Conservation (phyloP, 345 rosid species). For the Gossypium herbaceum region DNA sequence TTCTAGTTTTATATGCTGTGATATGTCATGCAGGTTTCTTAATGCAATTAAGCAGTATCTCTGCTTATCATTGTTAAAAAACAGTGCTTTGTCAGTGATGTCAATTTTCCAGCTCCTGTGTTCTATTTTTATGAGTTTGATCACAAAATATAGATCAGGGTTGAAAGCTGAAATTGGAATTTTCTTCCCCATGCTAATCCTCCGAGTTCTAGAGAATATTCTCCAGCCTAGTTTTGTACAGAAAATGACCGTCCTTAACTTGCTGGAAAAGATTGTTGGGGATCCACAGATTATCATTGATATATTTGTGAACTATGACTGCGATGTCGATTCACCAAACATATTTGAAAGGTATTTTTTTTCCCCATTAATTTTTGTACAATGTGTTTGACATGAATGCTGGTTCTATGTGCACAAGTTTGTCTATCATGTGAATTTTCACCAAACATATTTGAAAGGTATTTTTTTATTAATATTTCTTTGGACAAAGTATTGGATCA, state of each 20-base stretch:
- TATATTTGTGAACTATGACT: slow-evolving; percentile 90
- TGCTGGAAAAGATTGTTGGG: slow-evolving; percentile 73
- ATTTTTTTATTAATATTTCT: slow-evolving; percentile 9
- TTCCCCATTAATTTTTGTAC: background rate
- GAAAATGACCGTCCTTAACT: slow-evolving; percentile 89
- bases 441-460: background rate
- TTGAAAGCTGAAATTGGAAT: slow-evolving; percentile 90
- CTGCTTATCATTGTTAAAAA: slow-evolving; percentile 87
- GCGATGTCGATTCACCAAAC: slow-evolving; percentile 91
- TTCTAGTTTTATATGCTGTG: slow-evolving; percentile 9
- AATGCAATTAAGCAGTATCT: slow-evolving; percentile 80
- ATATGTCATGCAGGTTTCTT: slow-evolving; percentile 63
- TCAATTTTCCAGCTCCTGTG: slow-evolving; percentile 96
- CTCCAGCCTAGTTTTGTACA: slow-evolving; percentile 96
- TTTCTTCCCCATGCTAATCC: slow-evolving; percentile 93
- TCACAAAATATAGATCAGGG: slow-evolving; percentile 74
- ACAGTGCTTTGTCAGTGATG: slow-evolving; percentile 96
- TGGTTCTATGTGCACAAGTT: background rate
- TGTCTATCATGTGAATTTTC: background rate
- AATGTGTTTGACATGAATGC: background rate
- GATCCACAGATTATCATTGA: slow-evolving; percentile 79
- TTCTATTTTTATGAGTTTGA: slow-evolving; percentile 67
- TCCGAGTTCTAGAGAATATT: slow-evolving; percentile 92
- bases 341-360: slow-evolving; percentile 81
- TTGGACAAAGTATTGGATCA: background rate